phyloP scores from a whole-genome alignment of 768 basidiomycete species.

The Pleurotus citrinopileatus region DNA sequence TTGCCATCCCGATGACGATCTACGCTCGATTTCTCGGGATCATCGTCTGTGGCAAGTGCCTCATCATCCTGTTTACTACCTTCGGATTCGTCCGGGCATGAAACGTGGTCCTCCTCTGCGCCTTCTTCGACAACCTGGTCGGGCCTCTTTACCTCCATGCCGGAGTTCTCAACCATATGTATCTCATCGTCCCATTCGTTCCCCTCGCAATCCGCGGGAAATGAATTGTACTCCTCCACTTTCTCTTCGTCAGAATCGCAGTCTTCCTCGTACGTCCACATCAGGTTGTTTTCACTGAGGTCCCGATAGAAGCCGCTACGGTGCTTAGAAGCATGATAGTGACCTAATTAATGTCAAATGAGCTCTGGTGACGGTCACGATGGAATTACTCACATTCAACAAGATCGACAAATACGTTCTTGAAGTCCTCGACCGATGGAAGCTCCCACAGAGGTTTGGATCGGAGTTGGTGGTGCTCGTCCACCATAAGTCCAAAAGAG shows the following conservation, averaged over 20 bases:
- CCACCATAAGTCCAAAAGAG: not conserved
- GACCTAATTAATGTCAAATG: constrained; percentile 14
- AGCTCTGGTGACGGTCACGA: not conserved
- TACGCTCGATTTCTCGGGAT: no score
- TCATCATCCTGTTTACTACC: no score
- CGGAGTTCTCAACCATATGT: no score
- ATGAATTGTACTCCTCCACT: no score
- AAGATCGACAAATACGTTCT: not conserved
- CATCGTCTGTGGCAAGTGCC: no score
- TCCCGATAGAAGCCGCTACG: constrained; percentile 24
- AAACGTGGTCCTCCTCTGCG: no score
- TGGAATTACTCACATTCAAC: not conserved
- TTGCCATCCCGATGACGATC: no score
- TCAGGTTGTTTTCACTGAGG: constrained; percentile 27
- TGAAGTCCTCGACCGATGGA: not conserved
- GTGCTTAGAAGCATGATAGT: constrained; percentile 21
- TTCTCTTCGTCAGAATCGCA: constrained; percentile 5
- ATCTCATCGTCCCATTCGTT: no score
- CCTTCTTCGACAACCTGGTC: no score
- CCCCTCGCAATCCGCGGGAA: no score
- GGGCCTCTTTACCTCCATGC: no score
- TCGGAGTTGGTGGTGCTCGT: not conserved
- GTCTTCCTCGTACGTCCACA: constrained; percentile 17
- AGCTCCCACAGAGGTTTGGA: not conserved
- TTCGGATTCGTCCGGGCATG: no score